These are phyloP conservation scores for Melastoma malabathricum DNA, from an alignment of 345 rosid species.

Conservation along the genomic window DNA sequence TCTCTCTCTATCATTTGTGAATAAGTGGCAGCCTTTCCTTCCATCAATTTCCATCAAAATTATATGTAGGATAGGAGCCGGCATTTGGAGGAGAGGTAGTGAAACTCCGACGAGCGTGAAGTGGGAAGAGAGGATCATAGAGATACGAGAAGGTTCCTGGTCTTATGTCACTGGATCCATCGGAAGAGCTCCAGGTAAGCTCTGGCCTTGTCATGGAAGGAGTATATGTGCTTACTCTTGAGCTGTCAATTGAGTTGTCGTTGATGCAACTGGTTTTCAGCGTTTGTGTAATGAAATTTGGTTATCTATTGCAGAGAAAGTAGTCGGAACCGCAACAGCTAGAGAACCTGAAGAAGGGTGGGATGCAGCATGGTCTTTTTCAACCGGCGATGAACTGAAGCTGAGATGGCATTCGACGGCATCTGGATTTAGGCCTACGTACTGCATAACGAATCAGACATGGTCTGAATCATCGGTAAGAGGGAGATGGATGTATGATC, in stretches of 20 bases:
- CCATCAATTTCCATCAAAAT: not conserved
- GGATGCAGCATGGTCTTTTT: slow-evolving; percentile 61
- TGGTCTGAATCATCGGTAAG: slow-evolving; percentile 35
- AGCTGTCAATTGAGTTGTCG: not conserved
- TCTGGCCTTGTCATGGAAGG: not conserved
- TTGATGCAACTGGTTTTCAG: not conserved
- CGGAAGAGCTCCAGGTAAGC: slow-evolving; percentile 86
- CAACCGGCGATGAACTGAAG: slow-evolving; percentile 66
- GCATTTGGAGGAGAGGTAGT: slow-evolving; percentile 75
- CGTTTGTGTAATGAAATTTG: slow-evolving; percentile 3
- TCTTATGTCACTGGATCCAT: slow-evolving; percentile 73
- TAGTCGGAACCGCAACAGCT: slow-evolving; percentile 68
- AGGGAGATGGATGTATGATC: not conserved
- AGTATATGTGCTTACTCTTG: not conserved
- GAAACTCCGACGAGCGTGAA: slow-evolving; percentile 60
- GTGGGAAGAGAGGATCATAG: slow-evolving; percentile 62
- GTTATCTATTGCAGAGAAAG: slow-evolving; percentile 75
- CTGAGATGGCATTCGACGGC: slow-evolving; percentile 35
- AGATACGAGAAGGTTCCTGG: slow-evolving; percentile 87
- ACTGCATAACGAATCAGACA: slow-evolving; percentile 24
- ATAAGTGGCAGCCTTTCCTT: not conserved
- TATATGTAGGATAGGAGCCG: slow-evolving; percentile 49
- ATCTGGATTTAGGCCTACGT: slow-evolving; percentile 19
- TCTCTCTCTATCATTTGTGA: not conserved
- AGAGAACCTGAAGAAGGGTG: slow-evolving; percentile 42